These are phyloP conservation scores for Botrytis tulipae DNA, from an alignment of 2,329 filamentous ascomycete species.

Conservation along the genomic window DNA sequence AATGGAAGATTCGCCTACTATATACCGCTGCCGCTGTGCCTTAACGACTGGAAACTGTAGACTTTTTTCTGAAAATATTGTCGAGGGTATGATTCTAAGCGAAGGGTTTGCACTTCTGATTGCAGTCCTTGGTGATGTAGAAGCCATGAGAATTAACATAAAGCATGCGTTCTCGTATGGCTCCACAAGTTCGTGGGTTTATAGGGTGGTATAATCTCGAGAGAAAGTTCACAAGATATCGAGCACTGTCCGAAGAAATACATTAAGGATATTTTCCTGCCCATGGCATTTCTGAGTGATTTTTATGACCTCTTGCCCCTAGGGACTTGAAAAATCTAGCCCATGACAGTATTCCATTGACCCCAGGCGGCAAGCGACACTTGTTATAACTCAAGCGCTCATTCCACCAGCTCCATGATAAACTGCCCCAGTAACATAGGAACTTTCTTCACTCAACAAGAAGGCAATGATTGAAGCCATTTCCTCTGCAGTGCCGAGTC, in stretches of 20 bases:
- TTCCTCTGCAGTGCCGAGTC: conserved; percentile 49
- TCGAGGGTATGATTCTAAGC: neutral
- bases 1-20: neutral
- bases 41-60: neutral
- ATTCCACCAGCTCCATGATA: conserved; percentile 36
- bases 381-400: conserved; percentile 25
- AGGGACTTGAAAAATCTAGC: too few relatives aligned
- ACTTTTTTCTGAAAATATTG: neutral
- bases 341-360: too few relatives aligned
- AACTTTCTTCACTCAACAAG: conserved; percentile 42
- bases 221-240: neutral
- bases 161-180: neutral
- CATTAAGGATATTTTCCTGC: neutral
- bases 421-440: conserved; percentile 34
- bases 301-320: neutral
- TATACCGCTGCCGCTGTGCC: too few relatives aligned
- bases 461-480: conserved; percentile 46
- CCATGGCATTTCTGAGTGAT: neutral
- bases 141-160: neutral
- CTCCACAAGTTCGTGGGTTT: neutral
- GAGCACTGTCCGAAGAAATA: neutral
- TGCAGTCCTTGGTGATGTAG: neutral
- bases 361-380: too few relatives aligned
- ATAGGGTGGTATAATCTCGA: neutral
- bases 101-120: neutral